Evolutionary conservation across 1,284 basidiomycete species (phyloP).

Genomic region (Trametes versicolor): DNA sequence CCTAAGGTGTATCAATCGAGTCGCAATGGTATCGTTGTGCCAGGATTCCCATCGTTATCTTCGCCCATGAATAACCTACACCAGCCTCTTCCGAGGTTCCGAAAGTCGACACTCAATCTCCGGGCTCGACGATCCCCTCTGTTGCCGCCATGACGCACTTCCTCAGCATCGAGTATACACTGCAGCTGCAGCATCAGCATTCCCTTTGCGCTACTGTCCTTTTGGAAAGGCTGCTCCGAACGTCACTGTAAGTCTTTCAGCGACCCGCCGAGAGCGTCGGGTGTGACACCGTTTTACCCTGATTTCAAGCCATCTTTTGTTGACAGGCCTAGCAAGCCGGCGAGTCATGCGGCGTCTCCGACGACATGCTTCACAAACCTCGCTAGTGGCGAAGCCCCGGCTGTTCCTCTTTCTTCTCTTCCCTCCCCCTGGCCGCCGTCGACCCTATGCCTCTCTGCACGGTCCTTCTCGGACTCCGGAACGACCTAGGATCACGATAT

Average conservation of each 20-base stretch:
- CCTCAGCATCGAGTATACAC: too few relatives aligned
- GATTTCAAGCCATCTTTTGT: slow-evolving; percentile 1
- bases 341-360: not conserved
- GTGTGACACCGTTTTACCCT: too few relatives aligned
- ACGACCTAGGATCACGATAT: slow-evolving; percentile 5
- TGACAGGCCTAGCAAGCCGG: not conserved
- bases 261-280: not conserved
- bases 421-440: too few relatives aligned
- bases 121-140: slow-evolving; percentile 6
- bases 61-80: not conserved
- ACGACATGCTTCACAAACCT: not conserved
- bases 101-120: slow-evolving; percentile 1
- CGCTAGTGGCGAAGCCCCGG: not conserved
- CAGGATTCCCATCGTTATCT: slow-evolving; percentile 16
- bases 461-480: slow-evolving; percentile 16
- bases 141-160: not conserved
- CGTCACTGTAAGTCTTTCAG: not conserved
- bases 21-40: not conserved
- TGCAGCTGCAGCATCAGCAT: too few relatives aligned
- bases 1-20: not conserved
- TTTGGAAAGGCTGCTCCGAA: too few relatives aligned
- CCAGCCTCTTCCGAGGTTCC: not conserved
- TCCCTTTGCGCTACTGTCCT: too few relatives aligned
- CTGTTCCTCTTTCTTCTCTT: not conserved
- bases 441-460: not conserved